phyloP scores from a whole-genome alignment of 1,139 yeast genomes.

The Debaryomycetaceae sp. region DNA sequence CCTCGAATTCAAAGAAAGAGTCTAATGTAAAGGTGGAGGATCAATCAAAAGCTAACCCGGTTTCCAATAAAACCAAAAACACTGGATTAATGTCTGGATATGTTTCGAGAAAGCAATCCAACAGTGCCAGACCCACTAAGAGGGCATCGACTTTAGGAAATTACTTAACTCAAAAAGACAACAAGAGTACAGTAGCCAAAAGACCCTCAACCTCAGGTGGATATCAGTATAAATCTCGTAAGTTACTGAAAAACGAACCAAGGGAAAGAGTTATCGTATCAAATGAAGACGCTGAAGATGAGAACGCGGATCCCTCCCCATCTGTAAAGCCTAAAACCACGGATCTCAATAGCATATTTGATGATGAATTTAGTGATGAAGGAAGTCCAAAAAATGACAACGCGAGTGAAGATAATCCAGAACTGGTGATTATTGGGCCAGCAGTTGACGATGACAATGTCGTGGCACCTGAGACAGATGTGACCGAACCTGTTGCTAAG shows the following conservation, averaged over 20 bases:
- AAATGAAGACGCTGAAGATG: slow-evolving; percentile 14
- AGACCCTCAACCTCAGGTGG: slow-evolving; percentile 12
- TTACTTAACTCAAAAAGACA: slow-evolving; percentile 8
- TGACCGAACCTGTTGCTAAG: slow-evolving; percentile 2
- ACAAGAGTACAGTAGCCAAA: slow-evolving; percentile 1
- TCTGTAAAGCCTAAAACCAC: slow-evolving; percentile 9
- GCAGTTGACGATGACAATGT: slow-evolving; percentile 5
- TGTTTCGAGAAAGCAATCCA: slow-evolving; percentile 25
- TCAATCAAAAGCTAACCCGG: background rate
- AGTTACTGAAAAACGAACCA: slow-evolving; percentile 26
- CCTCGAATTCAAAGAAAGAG: background rate
- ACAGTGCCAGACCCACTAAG: slow-evolving; percentile 4
- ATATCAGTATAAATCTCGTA: slow-evolving; percentile 41
- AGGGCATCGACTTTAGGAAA: slow-evolving; percentile 5
- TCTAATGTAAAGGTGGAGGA: background rate
- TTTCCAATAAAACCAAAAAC: slow-evolving; percentile 12
- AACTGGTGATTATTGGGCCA: slow-evolving; percentile 8
- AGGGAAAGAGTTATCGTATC: slow-evolving; percentile 39
- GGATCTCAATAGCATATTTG: slow-evolving; percentile 17
- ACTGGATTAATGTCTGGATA: slow-evolving; percentile 23
- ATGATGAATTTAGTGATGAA: slow-evolving; percentile 15
- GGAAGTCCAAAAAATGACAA: slow-evolving; percentile 6
- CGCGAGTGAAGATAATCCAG: slow-evolving; percentile 7
- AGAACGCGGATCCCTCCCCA: slow-evolving; percentile 10
- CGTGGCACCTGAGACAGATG: background rate